phyloP scores from a whole-genome alignment of 2,329 filamentous ascomycete species.

The Monosporascus ibericus region DNA sequence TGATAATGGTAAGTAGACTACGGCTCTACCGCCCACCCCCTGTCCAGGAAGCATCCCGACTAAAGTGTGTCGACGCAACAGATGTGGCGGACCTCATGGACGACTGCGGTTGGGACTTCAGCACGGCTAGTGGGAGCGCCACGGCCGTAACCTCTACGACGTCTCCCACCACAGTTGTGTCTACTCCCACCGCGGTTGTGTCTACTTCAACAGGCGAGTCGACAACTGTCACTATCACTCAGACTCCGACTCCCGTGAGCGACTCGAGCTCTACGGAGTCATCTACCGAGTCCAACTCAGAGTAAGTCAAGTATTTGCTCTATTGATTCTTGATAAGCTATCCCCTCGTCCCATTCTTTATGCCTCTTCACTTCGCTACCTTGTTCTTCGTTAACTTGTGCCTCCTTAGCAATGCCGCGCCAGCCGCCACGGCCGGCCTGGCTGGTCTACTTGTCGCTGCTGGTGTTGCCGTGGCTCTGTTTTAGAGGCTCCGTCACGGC shows the following conservation, averaged over 20 bases:
- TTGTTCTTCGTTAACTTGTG: too few species aligned
- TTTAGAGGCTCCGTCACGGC: too few species aligned
- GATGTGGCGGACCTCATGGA: slow-evolving; percentile 16
- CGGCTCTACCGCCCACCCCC: background rate
- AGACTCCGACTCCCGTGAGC: background rate
- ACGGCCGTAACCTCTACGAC: background rate
- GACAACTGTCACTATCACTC: background rate
- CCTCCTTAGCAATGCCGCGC: too few species aligned
- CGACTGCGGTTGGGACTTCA: slow-evolving; percentile 16
- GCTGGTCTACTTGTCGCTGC: too few species aligned
- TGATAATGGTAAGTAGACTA: slow-evolving; percentile 7
- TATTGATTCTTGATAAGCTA: too few species aligned
- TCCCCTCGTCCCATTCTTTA: too few species aligned
- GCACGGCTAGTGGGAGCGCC: slow-evolving; percentile 2
- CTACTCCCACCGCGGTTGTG: background rate
- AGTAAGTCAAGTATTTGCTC: background rate
- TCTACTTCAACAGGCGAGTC: background rate
- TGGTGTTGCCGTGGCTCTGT: too few species aligned
- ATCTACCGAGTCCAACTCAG: background rate
- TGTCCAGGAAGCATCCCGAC: too few species aligned
- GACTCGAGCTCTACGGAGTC: background rate
- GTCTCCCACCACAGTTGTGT: background rate
- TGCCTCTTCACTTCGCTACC: too few species aligned
- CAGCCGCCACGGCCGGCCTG: too few species aligned
- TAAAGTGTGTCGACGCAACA: background rate